Percentiles rank a stretch among this genome's conserved stretches.
phyloP scores from a whole-genome alignment of 805 yeast species.

The Grigorovia transvaalensis region DNA sequence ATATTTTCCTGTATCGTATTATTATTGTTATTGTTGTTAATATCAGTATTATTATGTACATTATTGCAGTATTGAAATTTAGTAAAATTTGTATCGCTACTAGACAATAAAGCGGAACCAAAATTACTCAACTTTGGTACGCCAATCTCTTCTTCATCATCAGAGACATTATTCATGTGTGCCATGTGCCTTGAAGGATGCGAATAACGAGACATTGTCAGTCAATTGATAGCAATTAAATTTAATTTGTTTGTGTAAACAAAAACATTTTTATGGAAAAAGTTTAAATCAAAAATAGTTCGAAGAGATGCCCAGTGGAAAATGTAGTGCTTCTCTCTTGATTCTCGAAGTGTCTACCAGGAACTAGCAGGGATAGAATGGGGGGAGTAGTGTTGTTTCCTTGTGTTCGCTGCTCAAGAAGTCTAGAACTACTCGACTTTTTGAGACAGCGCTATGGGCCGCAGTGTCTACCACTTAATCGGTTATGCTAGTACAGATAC shows the following conservation, averaged over 20 bases:
- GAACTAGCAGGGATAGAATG: too few relatives aligned
- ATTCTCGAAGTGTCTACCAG: too few relatives aligned
- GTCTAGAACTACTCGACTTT: too few relatives aligned
- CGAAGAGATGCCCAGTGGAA: too few relatives aligned
- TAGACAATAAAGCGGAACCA: conserved; percentile 23
- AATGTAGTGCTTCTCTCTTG: too few relatives aligned
- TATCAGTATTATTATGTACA: not conserved
- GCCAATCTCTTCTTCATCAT: conserved; percentile 16
- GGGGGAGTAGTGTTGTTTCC: too few relatives aligned
- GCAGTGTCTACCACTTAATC: too few relatives aligned
- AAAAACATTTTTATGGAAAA: not conserved
- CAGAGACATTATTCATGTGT: conserved; percentile 5
- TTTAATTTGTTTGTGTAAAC: not conserved
- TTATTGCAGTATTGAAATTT: conserved; percentile 2
- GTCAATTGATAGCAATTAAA: not conserved
- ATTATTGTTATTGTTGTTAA: not conserved
- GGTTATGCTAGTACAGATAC: too few relatives aligned
- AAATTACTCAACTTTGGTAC: conserved; percentile 25
- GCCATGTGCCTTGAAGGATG: conserved; percentile 6
- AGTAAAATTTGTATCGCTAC: not conserved
- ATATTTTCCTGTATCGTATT: not conserved
- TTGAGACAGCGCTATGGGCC: too few relatives aligned
- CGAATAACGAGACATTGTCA: conserved; percentile 8
- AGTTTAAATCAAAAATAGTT: not conserved
- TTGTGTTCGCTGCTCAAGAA: too few relatives aligned